Evolutionary conservation across 2,329 filamentous ascomycete genomes (phyloP).

Genomic region (Corniculantispora saksenae): DNA sequence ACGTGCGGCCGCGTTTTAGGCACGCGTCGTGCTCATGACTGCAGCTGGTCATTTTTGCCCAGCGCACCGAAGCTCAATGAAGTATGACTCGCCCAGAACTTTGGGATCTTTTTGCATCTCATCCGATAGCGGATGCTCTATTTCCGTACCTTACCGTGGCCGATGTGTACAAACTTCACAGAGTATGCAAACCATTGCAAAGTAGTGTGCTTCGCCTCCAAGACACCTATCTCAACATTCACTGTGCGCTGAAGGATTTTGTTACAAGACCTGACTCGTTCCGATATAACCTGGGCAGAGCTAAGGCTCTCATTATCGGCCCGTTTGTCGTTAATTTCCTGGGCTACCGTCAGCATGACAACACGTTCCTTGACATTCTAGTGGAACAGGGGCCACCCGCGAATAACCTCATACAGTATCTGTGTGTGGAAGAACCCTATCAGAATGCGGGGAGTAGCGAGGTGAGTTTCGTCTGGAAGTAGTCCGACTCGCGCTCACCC

Average conservation of each 20-base stretch:
- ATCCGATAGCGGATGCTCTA: neutral
- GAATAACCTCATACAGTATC: neutral
- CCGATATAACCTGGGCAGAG: neutral
- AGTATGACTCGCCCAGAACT: neutral
- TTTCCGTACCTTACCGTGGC: neutral
- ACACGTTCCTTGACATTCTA: neutral
- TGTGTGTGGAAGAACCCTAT: neutral
- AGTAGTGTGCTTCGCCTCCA: neutral
- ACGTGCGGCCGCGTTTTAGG: neutral
- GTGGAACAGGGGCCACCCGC: neutral
- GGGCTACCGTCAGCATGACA: conserved; percentile 5
- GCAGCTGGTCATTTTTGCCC: neutral
- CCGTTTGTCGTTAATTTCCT: neutral
- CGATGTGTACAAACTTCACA: neutral
- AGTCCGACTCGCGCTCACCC: no score
- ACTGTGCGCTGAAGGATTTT: neutral
- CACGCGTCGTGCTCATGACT: neutral
- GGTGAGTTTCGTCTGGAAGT: no score
- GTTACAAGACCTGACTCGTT: neutral
- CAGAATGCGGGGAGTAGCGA: neutral
- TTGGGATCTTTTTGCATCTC: neutral
- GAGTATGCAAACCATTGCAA: neutral
- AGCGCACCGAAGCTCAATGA: neutral
- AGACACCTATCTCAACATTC: neutral
- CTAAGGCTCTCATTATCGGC: neutral